Conservation (phyloP, 2,329 filamentous ascomycete species). For the Teratosphaeria pseudoeucalypti region DNA sequence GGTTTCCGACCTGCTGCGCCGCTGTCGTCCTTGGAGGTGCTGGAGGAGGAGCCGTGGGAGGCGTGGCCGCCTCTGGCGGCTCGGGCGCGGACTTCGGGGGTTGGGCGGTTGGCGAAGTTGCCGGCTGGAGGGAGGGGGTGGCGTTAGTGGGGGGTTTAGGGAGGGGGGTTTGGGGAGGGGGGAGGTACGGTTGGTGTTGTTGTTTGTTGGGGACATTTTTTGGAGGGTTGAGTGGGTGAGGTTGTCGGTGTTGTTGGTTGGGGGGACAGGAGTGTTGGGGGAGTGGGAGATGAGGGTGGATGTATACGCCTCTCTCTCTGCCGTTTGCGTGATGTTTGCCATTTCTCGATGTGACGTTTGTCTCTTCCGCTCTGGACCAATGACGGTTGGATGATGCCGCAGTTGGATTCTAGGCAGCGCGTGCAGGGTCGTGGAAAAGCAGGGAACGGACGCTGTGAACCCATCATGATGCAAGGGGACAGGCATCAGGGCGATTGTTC, state of each 20-base stretch:
- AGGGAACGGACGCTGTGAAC: not conserved
- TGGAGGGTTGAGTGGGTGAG: not conserved
- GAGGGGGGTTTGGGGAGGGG: not conserved
- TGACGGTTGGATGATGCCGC: no score
- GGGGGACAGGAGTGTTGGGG: not conserved
- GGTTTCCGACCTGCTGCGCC: conserved; percentile 22
- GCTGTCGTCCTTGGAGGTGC: conserved; percentile 12
- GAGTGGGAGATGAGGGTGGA: not conserved
- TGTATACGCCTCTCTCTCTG: not conserved
- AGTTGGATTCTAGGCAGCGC: not conserved
- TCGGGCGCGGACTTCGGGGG: conserved; percentile 33
- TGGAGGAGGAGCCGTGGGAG: conserved; percentile 13
- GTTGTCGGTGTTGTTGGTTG: not conserved
- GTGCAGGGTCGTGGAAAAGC: not conserved
- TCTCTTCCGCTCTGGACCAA: no score
- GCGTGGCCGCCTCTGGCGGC: conserved; percentile 4
- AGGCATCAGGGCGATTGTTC: not conserved
- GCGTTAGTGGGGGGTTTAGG: no score
- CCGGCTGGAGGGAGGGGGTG: conserved; percentile 15
- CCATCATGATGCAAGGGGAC: not conserved
- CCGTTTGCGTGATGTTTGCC: not conserved
- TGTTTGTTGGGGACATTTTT: not conserved
- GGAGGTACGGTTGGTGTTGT: not conserved
- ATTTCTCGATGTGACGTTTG: no score
- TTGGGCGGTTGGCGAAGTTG: conserved; percentile 44